Percentiles rank a stretch among this genome's conserved stretches.
Conservation (phyloP, 805 yeast genomes). For the Gaillardinia entomophila region DNA sequence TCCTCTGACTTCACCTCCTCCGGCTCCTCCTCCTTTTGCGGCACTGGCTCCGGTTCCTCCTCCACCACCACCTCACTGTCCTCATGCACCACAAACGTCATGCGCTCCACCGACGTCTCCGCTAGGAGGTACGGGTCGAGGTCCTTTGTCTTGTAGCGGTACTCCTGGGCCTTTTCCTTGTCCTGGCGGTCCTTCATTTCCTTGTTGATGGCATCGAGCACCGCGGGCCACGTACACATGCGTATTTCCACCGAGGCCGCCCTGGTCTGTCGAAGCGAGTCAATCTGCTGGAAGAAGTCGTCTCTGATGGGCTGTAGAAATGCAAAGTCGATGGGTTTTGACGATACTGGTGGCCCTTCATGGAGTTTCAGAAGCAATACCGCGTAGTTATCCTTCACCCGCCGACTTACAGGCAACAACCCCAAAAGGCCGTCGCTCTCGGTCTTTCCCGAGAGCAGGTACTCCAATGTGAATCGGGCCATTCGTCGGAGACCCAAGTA, state of each 20-base stretch:
- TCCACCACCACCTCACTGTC: constrained; percentile 1
- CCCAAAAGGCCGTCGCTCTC: constrained; percentile 39
- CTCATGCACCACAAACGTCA: constrained; percentile 25
- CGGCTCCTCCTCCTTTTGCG: constrained; percentile 1
- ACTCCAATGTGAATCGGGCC: constrained; percentile 55
- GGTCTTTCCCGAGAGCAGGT: constrained; percentile 39
- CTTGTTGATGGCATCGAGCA: constrained; percentile 25
- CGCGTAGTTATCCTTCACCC: not conserved
- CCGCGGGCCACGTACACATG: constrained; percentile 17
- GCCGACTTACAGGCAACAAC: constrained; percentile 16
- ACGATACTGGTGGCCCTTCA: not conserved
- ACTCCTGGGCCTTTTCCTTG: constrained; percentile 26
- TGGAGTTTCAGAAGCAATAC: not conserved
- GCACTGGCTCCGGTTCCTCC: not conserved
- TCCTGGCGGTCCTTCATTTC: constrained; percentile 27
- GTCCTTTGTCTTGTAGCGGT: constrained; percentile 36
- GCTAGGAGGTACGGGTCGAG: constrained; percentile 50
- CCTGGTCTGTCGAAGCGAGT: constrained; percentile 5
- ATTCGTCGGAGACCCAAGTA: constrained; percentile 45
- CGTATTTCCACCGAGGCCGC: constrained; percentile 5
- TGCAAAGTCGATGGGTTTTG: constrained; percentile 6
- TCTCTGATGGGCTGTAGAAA: constrained; percentile 27
- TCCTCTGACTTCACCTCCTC: constrained; percentile 1
- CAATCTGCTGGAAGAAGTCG: constrained; percentile 22
- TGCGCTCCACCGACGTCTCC: constrained; percentile 42